Evolutionary conservation across 1,284 basidiomycete species (phyloP), one percentile per base, ranked within the genome.

Genomic region (Takashimella tepidaria): DNA sequence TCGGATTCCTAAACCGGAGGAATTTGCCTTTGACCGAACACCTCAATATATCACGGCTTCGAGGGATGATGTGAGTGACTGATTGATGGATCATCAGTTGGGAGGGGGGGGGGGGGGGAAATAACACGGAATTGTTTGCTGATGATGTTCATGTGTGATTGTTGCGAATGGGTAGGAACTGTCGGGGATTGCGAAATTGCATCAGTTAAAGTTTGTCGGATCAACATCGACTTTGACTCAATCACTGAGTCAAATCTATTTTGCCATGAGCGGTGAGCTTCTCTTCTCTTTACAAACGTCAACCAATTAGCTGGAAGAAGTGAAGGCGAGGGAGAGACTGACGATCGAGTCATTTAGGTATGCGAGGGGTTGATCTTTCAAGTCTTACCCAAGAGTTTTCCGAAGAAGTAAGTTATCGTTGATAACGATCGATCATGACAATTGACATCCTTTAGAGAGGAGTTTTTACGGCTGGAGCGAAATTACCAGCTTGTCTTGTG

Each of bases 171-270:
- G n/a, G 16, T 40, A 89, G 84, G 84, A 88, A 55, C 77, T 98
- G 4, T 78, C 80, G 53, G 67, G 72, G 3, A 75, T 96, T 13
- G 86, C 88, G 0, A 78, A 81, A 60, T 72, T 74, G 40, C 79
- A 88, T 55, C 51, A 47, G 0, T 25, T 53, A 16, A 41, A 54
- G 25, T 98, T 88, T 70, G 83, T 83, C 16, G 95, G 95, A 1
- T 93, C 89, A 8, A 98, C 95, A 0, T 95, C 91, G n/a, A 93
- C 90, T 10, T 76, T 96, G 56, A 88, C 89, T 0, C 84, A 86
- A 27, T 82, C 93, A 55, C 79, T 97, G 40, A 82, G 83, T 48
- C 92, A 98, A 54, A 84, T 93, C 41, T 98, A 97, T 72, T 92
- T 92, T 68, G 79, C 91, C 2, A 77, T 92, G 26, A 74, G 68